A percentile compares a stretch with the other conserved stretches of the same genome.
Evolutionary conservation across 1,139 yeast genomes (phyloP).

Genomic region (Yamadazyma blattariae): DNA sequence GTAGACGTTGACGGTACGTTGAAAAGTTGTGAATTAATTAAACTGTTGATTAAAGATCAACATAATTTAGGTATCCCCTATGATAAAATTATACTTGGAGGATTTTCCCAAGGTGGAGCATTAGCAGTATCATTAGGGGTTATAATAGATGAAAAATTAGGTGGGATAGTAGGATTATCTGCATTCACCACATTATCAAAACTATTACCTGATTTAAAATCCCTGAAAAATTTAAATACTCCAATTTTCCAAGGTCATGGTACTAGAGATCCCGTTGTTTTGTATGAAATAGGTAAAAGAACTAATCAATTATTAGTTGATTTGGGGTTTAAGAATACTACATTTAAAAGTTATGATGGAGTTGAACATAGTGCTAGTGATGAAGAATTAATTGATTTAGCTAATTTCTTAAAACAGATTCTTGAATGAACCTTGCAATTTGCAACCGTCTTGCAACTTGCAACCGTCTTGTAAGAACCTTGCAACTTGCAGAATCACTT

Average conservation of each 20-base stretch:
- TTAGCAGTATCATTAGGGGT: constrained; percentile 58
- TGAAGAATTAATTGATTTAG: constrained; percentile 61
- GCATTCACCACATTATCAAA: constrained; percentile 68
- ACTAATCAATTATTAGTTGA: constrained; percentile 46
- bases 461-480: no score
- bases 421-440: no score
- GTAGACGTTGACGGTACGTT: constrained; percentile 68
- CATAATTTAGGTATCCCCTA: constrained; percentile 58
- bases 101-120: constrained; percentile 95
- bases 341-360: constrained; percentile 60
- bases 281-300: constrained; percentile 43
- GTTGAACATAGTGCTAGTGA: constrained; percentile 68
- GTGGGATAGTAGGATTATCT: constrained; percentile 74
- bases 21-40: constrained; percentile 52
- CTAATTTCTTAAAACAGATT: constrained; percentile 41
- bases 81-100: constrained; percentile 79
- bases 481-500: no score
- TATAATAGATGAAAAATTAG: constrained; percentile 57
- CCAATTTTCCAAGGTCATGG: constrained; percentile 94
- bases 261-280: constrained; percentile 65
- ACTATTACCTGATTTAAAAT: constrained; percentile 27
- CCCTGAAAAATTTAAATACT: constrained; percentile 50
- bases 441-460: no score
- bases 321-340: constrained; percentile 51
- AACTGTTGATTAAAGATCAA: constrained; percentile 59